A percentile compares a stretch with the other conserved stretches of the same genome.
Conservation (phyloP, 768 basidiomycete species). For the Gymnopilus junonius region DNA sequence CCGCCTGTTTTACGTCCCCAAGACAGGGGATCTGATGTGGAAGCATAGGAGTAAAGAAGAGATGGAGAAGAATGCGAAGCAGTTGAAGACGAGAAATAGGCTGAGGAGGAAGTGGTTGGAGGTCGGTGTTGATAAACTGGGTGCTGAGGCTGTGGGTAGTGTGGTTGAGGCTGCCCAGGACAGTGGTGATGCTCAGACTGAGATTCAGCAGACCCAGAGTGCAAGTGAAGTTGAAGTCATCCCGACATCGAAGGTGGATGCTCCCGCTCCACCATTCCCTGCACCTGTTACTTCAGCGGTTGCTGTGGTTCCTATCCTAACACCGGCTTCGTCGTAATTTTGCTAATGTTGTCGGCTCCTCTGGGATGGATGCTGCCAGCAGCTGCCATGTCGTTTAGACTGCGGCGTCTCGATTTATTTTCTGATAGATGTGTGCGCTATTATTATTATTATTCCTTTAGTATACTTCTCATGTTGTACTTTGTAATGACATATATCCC, state of each 20-base stretch:
- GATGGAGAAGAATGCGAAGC: constrained; percentile 32
- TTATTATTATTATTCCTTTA: background rate
- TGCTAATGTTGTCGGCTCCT: background rate
- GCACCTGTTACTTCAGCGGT: background rate
- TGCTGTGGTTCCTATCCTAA: too few relatives aligned
- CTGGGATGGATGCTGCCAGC: background rate
- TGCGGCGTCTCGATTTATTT: background rate
- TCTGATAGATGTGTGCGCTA: background rate
- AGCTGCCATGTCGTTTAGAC: background rate
- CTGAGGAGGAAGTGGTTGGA: constrained; percentile 44
- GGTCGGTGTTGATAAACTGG: background rate
- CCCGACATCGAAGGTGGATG: background rate
- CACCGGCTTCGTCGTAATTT: background rate
- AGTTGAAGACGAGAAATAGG: constrained; percentile 35
- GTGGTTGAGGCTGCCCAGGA: background rate
- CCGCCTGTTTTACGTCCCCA: constrained; percentile 76
- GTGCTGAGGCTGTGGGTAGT: background rate
- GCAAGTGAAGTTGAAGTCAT: background rate
- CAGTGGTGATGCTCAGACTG: background rate
- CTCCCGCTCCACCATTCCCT: too few relatives aligned
- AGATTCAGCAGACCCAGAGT: too few relatives aligned
- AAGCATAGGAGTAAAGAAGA: constrained; percentile 47
- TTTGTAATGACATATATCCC: background rate
- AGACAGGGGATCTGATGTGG: constrained; percentile 68
- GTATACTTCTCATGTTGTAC: constrained; percentile 1